Conservation (phyloP, 2,329 filamentous ascomycete species). For the Karstenula rhodostoma region DNA sequence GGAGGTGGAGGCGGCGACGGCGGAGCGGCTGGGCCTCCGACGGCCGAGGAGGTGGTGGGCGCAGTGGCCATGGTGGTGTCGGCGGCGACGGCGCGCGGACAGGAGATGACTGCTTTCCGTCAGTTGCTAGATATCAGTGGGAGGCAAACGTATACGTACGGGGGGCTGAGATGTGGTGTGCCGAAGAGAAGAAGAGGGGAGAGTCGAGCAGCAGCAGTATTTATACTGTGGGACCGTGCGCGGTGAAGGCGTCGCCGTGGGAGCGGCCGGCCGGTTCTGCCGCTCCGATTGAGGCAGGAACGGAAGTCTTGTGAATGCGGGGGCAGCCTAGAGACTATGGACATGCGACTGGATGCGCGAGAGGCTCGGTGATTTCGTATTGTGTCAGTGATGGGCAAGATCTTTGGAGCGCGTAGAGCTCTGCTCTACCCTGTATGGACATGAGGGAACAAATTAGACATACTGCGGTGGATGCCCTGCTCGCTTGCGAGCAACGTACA, state of each 20-base stretch:
- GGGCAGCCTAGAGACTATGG: no score
- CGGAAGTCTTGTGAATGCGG: background rate
- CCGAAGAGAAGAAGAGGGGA: slow-evolving; percentile 1
- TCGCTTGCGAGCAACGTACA: no score
- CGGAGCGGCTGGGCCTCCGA: background rate
- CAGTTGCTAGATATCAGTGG: background rate
- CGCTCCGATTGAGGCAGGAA: background rate
- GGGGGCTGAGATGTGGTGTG: background rate
- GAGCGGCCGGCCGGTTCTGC: background rate
- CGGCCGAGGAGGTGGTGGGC: background rate
- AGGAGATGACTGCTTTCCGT: background rate
- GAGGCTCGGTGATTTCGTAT: no score
- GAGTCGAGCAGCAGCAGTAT: background rate
- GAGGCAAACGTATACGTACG: background rate
- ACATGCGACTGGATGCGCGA: no score
- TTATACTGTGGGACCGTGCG: background rate
- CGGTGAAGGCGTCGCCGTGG: background rate
- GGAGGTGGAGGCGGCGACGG: background rate
- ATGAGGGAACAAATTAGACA: no score
- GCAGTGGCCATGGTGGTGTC: background rate
- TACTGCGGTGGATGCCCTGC: no score
- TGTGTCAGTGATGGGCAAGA: background rate
- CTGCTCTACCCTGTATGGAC: background rate
- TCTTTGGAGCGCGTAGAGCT: background rate
- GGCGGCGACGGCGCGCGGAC: background rate